Evolutionary conservation across 2,329 filamentous ascomycete species (phyloP), one percentile per base, ranked within the genome.

Genomic region (Acrodontium crateriforme): DNA sequence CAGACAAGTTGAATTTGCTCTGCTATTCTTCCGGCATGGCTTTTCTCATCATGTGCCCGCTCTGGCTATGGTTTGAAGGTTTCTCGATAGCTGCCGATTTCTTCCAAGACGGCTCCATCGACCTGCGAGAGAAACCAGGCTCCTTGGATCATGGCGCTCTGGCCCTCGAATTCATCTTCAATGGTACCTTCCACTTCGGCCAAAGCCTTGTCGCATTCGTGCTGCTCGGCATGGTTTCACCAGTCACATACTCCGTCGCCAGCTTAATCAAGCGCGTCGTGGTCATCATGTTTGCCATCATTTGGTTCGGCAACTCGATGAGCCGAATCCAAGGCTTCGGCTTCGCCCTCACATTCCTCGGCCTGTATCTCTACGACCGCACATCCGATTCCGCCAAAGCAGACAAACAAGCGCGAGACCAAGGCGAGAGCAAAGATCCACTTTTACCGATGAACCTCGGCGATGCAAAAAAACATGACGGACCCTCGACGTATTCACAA

Each of bases 1-100:
- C 94, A 11, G 89, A 98, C 59, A 98, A 98, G 59, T 71, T 98
- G 21, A 98, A 98, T 50, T 65, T 98, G 11, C 67, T 98, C 3
- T 95, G 81, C 62, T 98, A 98, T 53, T 95, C 85, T n/a, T 92
- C 85, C 0, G 83, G 81, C 11, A 65, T 95, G 41, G 89, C 89
- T 0, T 92, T 98, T 44, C 46, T 93, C 30, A 65, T 94, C 29
- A 95, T 85, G 0, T 56, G 77, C 9, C 89, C 89, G 1, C 80
- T 95, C 29, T 98, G 89, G 89, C 70, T 95, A 38, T 85, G 83
- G 70, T 76, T 72, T 18, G 89, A 98, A 56, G 89, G 87, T 3
- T 71, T 87, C 37, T 65, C 63, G 2, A 67, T 98, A 14, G 56
- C 93, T 2, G 60, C 67, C 24, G 84, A 93, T 49, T 75, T 94